A percentile compares a stretch with the other conserved stretches of the same genome.
Evolutionary conservation across 108 stramenopile genomes (phyloP).

Genomic region (Nitzschia sp.): DNA sequence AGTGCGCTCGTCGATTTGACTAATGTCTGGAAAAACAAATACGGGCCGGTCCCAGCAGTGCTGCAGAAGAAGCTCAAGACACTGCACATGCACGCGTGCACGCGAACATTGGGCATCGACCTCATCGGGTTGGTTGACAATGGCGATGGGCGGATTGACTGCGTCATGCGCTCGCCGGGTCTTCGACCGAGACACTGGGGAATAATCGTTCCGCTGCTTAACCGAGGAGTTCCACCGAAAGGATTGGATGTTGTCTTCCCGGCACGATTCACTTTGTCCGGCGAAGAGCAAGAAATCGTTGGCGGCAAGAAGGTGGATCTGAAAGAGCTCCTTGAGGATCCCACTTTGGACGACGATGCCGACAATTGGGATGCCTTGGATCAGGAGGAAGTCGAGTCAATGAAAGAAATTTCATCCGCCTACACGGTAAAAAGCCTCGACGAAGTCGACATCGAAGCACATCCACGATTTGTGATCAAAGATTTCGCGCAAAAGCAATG

Average conservation of each 20-base stretch:
- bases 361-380: conserved; percentile 88
- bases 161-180: conserved; percentile 79
- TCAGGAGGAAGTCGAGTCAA: conserved; percentile 84
- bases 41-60: conserved; percentile 68
- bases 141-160: conserved; percentile 48
- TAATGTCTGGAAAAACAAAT: conserved; percentile 72
- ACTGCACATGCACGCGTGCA: conserved; percentile 84
- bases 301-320: conserved; percentile 76
- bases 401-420: conserved; percentile 84
- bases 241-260: conserved; percentile 81
- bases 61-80: conserved; percentile 77
- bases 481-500: conserved; percentile 42
- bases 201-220: conserved; percentile 64
- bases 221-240: conserved; percentile 56
- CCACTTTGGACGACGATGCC: conserved; percentile 51
- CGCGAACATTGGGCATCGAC: conserved; percentile 82
- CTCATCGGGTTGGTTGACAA: conserved; percentile 64
- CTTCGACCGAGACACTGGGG: conserved; percentile 85
- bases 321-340: conserved; percentile 43
- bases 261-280: conserved; percentile 55
- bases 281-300: conserved; percentile 58
- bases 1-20: conserved; percentile 73
- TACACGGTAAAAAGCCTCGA: conserved; percentile 58
- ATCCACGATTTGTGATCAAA: conserved; percentile 73
- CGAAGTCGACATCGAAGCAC: conserved; percentile 71